phyloP scores from a whole-genome alignment of 2,329 filamentous ascomycete species.

The Penicillium occitanis region DNA sequence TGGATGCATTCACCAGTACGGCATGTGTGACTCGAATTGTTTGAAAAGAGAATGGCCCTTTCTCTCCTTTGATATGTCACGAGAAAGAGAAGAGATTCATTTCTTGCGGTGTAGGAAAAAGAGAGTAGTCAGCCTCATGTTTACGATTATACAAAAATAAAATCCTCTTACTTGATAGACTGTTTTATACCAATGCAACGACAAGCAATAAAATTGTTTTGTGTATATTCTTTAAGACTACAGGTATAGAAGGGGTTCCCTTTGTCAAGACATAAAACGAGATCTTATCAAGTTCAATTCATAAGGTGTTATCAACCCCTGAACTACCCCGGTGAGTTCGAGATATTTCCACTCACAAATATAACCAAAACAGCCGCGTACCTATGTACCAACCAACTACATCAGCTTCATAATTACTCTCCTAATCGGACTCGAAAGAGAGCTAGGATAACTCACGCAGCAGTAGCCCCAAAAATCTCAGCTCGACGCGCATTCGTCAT shows the following conservation, averaged over 20 bases:
- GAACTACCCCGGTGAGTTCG: background rate
- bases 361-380: background rate
- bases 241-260: too few species aligned
- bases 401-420: background rate
- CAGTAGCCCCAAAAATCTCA: background rate
- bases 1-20: slow-evolving; percentile 29
- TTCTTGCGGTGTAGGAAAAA: slow-evolving; percentile 1
- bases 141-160: slow-evolving; percentile 8
- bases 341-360: background rate
- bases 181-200: slow-evolving; percentile 3
- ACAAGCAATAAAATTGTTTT: background rate
- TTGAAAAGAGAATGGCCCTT: slow-evolving; percentile 7
- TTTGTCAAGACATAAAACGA: background rate
- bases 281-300: background rate
- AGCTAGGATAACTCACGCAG: background rate
- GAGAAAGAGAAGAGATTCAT: slow-evolving; percentile 9
- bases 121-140: background rate
- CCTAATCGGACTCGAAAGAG: background rate
- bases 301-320: background rate
- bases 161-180: background rate
- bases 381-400: background rate
- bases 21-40: slow-evolving; percentile 16
- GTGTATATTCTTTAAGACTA: background rate
- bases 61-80: slow-evolving; percentile 6
- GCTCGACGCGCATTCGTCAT: background rate